Conservation (phyloP, 106 monocot species). For the Allium fistulosum region DNA sequence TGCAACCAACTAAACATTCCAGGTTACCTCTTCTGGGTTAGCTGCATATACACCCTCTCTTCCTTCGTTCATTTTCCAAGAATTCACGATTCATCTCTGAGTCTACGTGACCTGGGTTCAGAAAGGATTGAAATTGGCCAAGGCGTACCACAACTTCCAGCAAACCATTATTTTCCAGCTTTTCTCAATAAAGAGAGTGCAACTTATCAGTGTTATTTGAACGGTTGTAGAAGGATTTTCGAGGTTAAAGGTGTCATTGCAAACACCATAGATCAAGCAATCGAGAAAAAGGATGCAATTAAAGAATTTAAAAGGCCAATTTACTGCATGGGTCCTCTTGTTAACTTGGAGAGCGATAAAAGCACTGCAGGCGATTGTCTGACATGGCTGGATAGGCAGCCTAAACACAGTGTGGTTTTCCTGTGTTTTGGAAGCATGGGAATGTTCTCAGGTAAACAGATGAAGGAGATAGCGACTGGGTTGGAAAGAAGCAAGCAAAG, state of each 20-base stretch:
- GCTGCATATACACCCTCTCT: neutral
- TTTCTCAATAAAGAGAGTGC: neutral
- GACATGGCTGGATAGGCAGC: neutral
- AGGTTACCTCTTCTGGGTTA: neutral
- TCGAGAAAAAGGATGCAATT: neutral
- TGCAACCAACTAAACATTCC: neutral
- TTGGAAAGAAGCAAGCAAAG: slow-evolving; percentile 2
- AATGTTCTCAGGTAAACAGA: neutral
- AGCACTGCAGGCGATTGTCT: neutral
- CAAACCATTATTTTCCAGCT: neutral
- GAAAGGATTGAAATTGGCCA: neutral
- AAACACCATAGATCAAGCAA: neutral
- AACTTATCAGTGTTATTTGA: neutral
- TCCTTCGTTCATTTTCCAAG: neutral
- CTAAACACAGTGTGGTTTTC: neutral
- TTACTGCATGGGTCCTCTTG: neutral
- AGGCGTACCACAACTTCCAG: neutral
- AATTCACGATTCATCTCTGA: neutral
- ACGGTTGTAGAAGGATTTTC: neutral
- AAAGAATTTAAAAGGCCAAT: neutral
- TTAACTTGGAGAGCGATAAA: neutral
- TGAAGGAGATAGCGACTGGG: neutral
- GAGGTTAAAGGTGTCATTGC: neutral
- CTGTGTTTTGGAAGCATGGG: neutral
- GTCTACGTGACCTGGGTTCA: neutral